Conservation (phyloP, 306 rosid genomes). For the Coriaria nepalensis region DNA sequence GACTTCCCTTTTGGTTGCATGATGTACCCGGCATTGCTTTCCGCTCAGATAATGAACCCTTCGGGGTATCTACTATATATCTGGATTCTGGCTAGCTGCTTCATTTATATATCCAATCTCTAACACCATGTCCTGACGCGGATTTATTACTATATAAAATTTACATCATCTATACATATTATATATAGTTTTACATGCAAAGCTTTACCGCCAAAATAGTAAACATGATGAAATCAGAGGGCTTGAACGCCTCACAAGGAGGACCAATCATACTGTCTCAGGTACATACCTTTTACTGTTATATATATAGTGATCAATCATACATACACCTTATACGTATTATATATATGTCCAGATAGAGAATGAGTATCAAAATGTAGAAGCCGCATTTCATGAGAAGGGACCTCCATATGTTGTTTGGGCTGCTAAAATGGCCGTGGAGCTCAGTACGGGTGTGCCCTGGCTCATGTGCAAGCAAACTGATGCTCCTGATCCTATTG, state of each 20-base stretch:
- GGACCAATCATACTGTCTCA: constrained; percentile 67
- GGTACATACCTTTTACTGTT: constrained; percentile 11
- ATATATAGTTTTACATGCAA: constrained; percentile 52
- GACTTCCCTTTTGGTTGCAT: constrained; percentile 67
- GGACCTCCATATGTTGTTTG: constrained; percentile 34
- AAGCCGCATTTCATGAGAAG: constrained; percentile 32
- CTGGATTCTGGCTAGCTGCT: too few relatives aligned
- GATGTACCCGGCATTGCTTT: constrained; percentile 49
- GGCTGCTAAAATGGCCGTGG: constrained; percentile 70
- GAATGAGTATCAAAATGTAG: constrained; percentile 56
- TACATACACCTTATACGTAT: not conserved
- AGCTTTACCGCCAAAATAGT: constrained; percentile 60
- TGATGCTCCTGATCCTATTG: constrained; percentile 79
- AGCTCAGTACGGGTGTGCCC: constrained; percentile 51
- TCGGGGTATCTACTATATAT: constrained; percentile 28
- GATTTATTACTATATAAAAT: too few relatives aligned
- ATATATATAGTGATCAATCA: not conserved
- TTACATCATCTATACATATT: not conserved
- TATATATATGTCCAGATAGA: constrained; percentile 29
- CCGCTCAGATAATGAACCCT: constrained; percentile 53
- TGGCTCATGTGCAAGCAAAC: constrained; percentile 84
- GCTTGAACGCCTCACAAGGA: constrained; percentile 69
- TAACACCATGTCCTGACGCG: too few relatives aligned
- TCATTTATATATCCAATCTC: too few relatives aligned
- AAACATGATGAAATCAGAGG: constrained; percentile 49